These are phyloP conservation scores for Capsella rubella DNA, from an alignment of 441 rosid genomes.

Conservation along the genomic window DNA sequence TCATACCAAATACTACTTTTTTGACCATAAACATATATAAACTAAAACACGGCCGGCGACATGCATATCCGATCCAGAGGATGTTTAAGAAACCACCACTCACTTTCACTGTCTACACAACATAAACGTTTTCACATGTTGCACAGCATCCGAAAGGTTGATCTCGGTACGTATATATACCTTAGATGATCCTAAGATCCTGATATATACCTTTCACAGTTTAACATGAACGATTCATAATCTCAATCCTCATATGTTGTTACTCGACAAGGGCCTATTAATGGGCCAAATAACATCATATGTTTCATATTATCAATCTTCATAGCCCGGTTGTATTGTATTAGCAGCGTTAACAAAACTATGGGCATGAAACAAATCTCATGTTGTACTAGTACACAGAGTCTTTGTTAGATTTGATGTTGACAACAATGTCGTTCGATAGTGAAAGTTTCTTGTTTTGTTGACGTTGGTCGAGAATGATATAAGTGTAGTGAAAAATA, in stretches of 20 bases:
- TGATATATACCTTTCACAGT: too few relatives aligned
- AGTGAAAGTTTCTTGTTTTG: background rate
- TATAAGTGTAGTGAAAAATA: background rate
- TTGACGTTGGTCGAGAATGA: background rate
- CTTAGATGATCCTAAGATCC: too few relatives aligned
- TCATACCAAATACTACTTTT: too few relatives aligned
- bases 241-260: background rate
- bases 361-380: background rate
- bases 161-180: too few relatives aligned
- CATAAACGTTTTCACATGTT: too few relatives aligned
- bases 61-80: too few relatives aligned
- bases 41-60: too few relatives aligned
- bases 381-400: background rate
- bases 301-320: background rate
- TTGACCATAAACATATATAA: too few relatives aligned
- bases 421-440: background rate
- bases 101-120: too few relatives aligned
- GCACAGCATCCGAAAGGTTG: too few relatives aligned
- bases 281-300: background rate
- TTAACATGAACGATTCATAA: too few relatives aligned
- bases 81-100: too few relatives aligned
- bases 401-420: background rate
- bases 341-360: background rate
- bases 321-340: background rate
- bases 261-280: background rate